Conservation (phyloP, 805 yeast genomes). For the Zygotorulaspora florentina region DNA sequence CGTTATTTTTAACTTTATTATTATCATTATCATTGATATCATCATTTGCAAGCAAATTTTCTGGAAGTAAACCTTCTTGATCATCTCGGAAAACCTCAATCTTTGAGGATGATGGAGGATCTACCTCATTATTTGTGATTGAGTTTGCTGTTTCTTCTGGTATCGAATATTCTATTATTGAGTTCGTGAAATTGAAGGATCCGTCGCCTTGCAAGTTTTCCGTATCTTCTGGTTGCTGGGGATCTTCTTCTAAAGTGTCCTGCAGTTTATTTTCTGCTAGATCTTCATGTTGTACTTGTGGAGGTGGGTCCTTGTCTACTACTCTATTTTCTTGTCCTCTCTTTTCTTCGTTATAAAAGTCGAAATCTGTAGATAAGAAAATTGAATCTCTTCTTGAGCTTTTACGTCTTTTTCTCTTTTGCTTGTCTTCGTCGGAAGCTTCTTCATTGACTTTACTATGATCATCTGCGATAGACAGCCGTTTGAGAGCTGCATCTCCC, state of each 20-base stretch:
- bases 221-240: slow-evolving; percentile 3
- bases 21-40: neutral
- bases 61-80: slow-evolving; percentile 4
- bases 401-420: slow-evolving; percentile 35
- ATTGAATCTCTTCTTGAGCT: slow-evolving; percentile 42
- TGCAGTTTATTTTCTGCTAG: neutral
- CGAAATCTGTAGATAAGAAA: slow-evolving; percentile 35
- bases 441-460: slow-evolving; percentile 3
- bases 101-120: slow-evolving; percentile 22
- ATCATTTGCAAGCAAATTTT: neutral
- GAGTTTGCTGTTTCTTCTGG: slow-evolving; percentile 27
- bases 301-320: neutral
- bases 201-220: slow-evolving; percentile 7
- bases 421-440: slow-evolving; percentile 21
- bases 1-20: neutral
- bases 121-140: slow-evolving; percentile 6
- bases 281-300: slow-evolving; percentile 1
- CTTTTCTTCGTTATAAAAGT: slow-evolving; percentile 22
- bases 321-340: neutral
- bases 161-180: slow-evolving; percentile 32
- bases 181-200: slow-evolving; percentile 26
- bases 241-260: neutral
- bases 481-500: neutral
- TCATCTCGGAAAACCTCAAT: slow-evolving; percentile 25
- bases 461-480: neutral